Conservation (phyloP, 306 rosid species). For the Canavalia ensiformis region DNA sequence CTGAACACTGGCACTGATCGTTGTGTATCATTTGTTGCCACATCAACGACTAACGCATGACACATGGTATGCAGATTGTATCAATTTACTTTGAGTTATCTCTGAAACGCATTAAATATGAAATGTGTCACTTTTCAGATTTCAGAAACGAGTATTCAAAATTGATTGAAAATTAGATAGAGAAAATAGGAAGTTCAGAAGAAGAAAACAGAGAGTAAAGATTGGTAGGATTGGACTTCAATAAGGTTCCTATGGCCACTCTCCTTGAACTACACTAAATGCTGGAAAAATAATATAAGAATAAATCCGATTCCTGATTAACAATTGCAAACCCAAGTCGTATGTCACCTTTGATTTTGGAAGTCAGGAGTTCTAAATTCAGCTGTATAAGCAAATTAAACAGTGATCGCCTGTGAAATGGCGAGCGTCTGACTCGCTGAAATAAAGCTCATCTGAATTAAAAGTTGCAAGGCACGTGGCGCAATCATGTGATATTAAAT, state of each 20-base stretch:
- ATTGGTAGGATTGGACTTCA: constrained; percentile 18
- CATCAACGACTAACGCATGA: constrained; percentile 98
- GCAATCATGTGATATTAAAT: not conserved
- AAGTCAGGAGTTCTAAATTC: constrained; percentile 4
- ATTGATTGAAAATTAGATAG: constrained; percentile 11
- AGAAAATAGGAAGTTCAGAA: constrained; percentile 24
- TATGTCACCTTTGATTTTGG: constrained; percentile 25
- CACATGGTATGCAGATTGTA: constrained; percentile 99
- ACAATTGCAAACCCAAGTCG: constrained; percentile 32
- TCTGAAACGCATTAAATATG: constrained; percentile 60
- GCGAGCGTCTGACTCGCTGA: constrained; percentile 13
- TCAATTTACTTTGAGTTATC: constrained; percentile 85
- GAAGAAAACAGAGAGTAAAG: constrained; percentile 32
- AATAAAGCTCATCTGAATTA: not conserved
- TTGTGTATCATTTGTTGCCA: constrained; percentile 96
- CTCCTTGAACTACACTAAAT: constrained; percentile 26
- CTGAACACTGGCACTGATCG: constrained; percentile 97
- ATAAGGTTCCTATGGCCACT: not conserved
- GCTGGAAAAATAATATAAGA: constrained; percentile 34
- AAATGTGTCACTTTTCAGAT: constrained; percentile 53
- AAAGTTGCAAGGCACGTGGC: constrained; percentile 17
- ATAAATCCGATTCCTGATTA: constrained; percentile 27
- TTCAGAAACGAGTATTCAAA: constrained; percentile 33
- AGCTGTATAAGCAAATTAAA: constrained; percentile 9
- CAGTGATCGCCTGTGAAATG: constrained; percentile 16